A percentile compares a stretch with the other conserved stretches of the same genome.
Conservation (phyloP, 1,284 basidiomycete species). For the Dichomitus squalens region DNA sequence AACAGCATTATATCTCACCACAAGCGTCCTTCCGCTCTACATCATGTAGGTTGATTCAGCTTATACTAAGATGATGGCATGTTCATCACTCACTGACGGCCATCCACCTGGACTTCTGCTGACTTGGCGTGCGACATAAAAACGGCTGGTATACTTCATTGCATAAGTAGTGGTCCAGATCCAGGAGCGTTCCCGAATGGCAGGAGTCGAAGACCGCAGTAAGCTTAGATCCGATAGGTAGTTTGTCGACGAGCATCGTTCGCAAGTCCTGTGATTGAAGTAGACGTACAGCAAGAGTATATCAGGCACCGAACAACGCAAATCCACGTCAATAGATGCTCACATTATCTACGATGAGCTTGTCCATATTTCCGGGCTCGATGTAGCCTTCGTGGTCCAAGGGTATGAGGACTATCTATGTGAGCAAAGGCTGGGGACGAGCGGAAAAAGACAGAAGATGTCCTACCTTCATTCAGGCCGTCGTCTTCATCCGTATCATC, state of each 20-base stretch:
- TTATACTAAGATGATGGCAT: too few species aligned
- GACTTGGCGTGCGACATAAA: slow-evolving; percentile 45
- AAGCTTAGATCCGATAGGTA: slow-evolving; percentile 43
- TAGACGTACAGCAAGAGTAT: too few species aligned
- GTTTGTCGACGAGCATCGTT: slow-evolving; percentile 41
- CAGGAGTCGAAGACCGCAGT: slow-evolving; percentile 52
- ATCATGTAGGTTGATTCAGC: background rate
- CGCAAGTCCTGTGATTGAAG: too few species aligned
- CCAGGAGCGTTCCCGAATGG: slow-evolving; percentile 49
- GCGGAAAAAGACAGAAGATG: background rate
- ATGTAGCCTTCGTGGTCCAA: background rate
- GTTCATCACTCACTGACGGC: slow-evolving; percentile 12
- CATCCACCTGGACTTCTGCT: slow-evolving; percentile 11
- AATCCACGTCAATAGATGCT: too few species aligned
- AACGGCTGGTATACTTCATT: slow-evolving; percentile 50
- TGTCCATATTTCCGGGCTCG: background rate
- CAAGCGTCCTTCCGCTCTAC: slow-evolving; percentile 21
- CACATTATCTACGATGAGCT: background rate
- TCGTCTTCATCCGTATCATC: slow-evolving; percentile 18
- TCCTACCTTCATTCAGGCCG: slow-evolving; percentile 24
- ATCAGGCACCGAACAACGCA: too few species aligned
- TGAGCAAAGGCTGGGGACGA: background rate
- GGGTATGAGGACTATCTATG: background rate
- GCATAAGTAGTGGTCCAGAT: slow-evolving; percentile 47
- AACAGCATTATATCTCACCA: background rate